Base-by-base conservation (phyloP, 331 rosid species). In the Rhamnella rubrinervis region DNA sequence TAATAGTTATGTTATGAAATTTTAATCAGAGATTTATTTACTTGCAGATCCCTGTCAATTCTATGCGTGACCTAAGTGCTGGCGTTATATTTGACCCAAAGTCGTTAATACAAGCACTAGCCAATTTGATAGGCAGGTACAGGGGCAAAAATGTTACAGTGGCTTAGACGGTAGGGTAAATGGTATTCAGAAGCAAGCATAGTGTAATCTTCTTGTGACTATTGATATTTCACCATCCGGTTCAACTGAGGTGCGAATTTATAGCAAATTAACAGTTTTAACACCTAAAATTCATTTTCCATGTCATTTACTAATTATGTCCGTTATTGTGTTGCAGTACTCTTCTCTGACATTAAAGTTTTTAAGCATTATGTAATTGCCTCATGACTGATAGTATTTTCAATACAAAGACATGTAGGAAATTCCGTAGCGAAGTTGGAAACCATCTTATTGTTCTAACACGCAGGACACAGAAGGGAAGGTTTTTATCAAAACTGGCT, bases 11-110 rank as follows among this genome's bases (percentile, higher is more conserved):
- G 35, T 15, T 57, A 40, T 56, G 21, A 41, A 15, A 46, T 10
- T 40, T 31, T 38, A 49, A 35, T 57, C 16, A 51, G 23, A 21
- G 35, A 16, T 6, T 31, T 31, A 5, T 23, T 62, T 65, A 58
- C 86, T 67, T 79, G 83, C 92, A 93, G 97, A 84, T 90, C 62
- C 71, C 71, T 10, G 92, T 86, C 40, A 86, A 90, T 61, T 90
- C 97, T 59, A 37, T 82, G 57, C 81, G 49, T 63, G 98, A 93
- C 79, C 88, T 89, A 21, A 85, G 83, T 77, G 89, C 87, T 58
- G 98, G 98, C 68, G 75, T 86, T 55, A 78, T 82, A 49, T 93
- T 86, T 79, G 92, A 93, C 21, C 90, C 96, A 0, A 85, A 80
- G 76, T 88, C 90, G 1, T 81, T 90, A 71, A 93, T 90, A 70